A percentile compares a stretch with the other conserved stretches of the same genome.
These are phyloP conservation scores for Thymus quinquecostatus DNA, from an alignment of 257 asterid genomes.

Conservation along the genomic window DNA sequence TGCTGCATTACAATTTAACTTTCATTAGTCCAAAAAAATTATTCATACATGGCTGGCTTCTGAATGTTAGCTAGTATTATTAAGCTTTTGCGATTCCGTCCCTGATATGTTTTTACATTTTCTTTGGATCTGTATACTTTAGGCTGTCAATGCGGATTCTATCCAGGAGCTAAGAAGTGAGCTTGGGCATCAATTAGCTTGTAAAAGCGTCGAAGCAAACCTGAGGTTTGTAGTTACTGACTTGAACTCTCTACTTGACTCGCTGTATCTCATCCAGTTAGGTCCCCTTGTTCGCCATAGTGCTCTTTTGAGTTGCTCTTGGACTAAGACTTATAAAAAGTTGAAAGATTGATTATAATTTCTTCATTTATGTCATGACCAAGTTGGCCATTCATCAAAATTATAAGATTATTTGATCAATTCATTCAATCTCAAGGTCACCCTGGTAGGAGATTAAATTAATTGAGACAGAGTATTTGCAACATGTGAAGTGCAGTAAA, in stretches of 20 bases:
- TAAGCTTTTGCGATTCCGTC: slow-evolving; percentile 12
- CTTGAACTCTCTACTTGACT: slow-evolving; percentile 17
- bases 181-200: slow-evolving; percentile 87
- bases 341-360: not conserved
- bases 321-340: not conserved
- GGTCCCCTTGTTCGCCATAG: slow-evolving; percentile 2
- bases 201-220: slow-evolving; percentile 65
- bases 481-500: not conserved
- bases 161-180: slow-evolving; percentile 77
- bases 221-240: slow-evolving; percentile 62
- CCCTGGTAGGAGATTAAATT: not conserved
- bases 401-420: not conserved
- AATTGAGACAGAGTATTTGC: not conserved
- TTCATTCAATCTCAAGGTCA: not conserved
- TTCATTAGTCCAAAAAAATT: not conserved
- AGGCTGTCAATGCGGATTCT: slow-evolving; percentile 86
- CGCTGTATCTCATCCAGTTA: not conserved
- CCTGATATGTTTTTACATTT: slow-evolving; percentile 6
- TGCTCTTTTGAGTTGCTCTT: not conserved
- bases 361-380: not conserved
- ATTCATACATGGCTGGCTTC: slow-evolving; percentile 11
- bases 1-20: not conserved
- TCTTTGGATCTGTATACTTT: slow-evolving; percentile 15
- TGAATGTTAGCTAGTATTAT: slow-evolving; percentile 15
- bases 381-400: not conserved